A percentile compares a stretch with the other conserved stretches of the same genome.
phyloP scores from a whole-genome alignment of 495 filamentous ascomycete species.

The Chaetomium cochliodes region DNA sequence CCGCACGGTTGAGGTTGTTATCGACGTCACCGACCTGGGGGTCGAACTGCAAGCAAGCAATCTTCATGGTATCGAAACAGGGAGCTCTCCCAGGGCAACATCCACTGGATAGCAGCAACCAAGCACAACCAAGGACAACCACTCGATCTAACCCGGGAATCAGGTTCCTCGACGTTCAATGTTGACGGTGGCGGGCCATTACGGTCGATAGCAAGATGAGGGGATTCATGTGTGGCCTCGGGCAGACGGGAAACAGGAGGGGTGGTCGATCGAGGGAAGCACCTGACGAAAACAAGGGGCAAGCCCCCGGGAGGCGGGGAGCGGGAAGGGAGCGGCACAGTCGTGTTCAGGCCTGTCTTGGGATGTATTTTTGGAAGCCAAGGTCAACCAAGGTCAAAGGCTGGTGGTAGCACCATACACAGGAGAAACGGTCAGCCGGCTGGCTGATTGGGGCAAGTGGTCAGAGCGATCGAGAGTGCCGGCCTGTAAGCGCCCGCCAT shows the following conservation, averaged over 20 bases:
- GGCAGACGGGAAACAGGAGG: background rate
- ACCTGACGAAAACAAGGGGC: background rate
- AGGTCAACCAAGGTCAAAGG: background rate
- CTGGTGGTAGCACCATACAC: background rate
- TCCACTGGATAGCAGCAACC: background rate
- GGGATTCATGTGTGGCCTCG: background rate
- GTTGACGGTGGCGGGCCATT: background rate
- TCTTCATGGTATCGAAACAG: slow-evolving; percentile 27
- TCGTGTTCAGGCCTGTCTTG: background rate
- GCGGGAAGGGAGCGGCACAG: slow-evolving; percentile 8
- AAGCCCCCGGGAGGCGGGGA: background rate
- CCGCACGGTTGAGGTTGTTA: slow-evolving; percentile 71
- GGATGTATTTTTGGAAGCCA: slow-evolving; percentile 9
- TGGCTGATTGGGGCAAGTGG: background rate
- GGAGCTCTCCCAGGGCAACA: background rate
- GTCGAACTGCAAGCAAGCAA: slow-evolving; percentile 60
- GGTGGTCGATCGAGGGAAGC: background rate
- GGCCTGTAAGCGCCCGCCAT: slow-evolving; percentile 3
- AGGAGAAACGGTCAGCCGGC: background rate
- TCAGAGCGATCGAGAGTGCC: background rate
- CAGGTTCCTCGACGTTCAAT: background rate
- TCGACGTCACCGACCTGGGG: slow-evolving; percentile 71
- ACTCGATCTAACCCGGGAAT: background rate
- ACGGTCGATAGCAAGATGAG: background rate
- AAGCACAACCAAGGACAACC: no score